Conservation (phyloP, 108 stramenopile genomes). For the Fragilaria radians region DNA sequence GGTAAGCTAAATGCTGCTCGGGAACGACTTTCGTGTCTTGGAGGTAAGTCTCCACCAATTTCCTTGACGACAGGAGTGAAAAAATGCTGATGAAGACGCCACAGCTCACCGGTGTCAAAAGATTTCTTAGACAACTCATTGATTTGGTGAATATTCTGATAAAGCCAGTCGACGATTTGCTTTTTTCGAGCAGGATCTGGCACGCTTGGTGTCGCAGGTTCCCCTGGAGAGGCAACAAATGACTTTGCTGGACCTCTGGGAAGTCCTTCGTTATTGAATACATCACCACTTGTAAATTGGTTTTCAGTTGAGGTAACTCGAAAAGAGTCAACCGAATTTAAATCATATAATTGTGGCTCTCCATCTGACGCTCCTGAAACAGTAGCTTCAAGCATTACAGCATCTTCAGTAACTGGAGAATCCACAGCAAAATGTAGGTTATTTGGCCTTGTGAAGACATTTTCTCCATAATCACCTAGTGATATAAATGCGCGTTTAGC, state of each 20-base stretch:
- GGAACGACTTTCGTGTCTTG: neutral
- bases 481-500: constrained; percentile 64
- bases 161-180: constrained; percentile 74
- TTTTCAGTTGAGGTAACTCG: neutral
- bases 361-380: constrained; percentile 1
- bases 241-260: constrained; percentile 15
- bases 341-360: neutral
- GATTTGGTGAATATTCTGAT: constrained; percentile 53
- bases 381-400: constrained; percentile 51
- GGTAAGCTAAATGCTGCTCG: constrained; percentile 29
- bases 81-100: constrained; percentile 70
- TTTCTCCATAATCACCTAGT: constrained; percentile 59
- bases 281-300: neutral
- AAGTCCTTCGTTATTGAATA: neutral
- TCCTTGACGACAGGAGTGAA: constrained; percentile 71
- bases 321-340: neutral
- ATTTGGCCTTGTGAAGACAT: constrained; percentile 44
- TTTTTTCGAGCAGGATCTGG: constrained; percentile 60
- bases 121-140: constrained; percentile 66
- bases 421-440: constrained; percentile 13
- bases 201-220: constrained; percentile 23
- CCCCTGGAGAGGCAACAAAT: constrained; percentile 45
- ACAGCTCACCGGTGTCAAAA: constrained; percentile 61
- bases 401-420: constrained; percentile 56
- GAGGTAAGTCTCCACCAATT: constrained; percentile 32